Evolutionary conservation across 2,329 filamentous ascomycete species (phyloP).

Genomic region (Orbilia brochopaga): DNA sequence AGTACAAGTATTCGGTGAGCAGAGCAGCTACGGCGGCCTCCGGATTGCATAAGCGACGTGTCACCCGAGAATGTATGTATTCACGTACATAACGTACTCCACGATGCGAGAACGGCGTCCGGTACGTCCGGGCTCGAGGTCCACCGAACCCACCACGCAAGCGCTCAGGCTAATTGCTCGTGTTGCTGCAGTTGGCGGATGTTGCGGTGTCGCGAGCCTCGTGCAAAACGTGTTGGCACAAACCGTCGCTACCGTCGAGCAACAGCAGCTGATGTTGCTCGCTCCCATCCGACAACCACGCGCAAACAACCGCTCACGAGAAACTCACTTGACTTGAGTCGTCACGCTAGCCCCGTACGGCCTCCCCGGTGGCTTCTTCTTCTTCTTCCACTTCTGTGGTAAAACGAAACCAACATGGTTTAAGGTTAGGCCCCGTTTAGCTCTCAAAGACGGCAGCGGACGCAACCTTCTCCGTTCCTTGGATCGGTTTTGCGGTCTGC

Average conservation of each 20-base stretch:
- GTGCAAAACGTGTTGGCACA: slow-evolving; percentile 48
- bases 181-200: slow-evolving; percentile 46
- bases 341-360: slow-evolving; percentile 27
- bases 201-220: slow-evolving; percentile 34
- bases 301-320: slow-evolving; percentile 6
- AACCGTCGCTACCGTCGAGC: slow-evolving; percentile 46
- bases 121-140: slow-evolving; percentile 14
- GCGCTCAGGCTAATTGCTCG: slow-evolving; percentile 41
- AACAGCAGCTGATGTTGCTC: slow-evolving; percentile 24
- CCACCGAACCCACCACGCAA: slow-evolving; percentile 24
- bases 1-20: too few species aligned
- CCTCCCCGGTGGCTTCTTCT: slow-evolving; percentile 1
- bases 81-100: too few species aligned
- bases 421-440: slow-evolving; percentile 39
- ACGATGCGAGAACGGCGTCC: slow-evolving; percentile 31
- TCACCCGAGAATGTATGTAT: too few species aligned
- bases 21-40: slow-evolving; percentile 26
- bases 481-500: slow-evolving; percentile 22
- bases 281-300: neutral
- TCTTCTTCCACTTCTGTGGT: slow-evolving; percentile 11
- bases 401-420: slow-evolving; percentile 48
- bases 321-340: too few species aligned
- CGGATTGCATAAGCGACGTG: slow-evolving; percentile 50
- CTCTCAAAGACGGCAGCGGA: slow-evolving; percentile 44
- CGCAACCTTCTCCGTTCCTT: slow-evolving; percentile 51